Percentiles rank a stretch among this genome's conserved stretches.
Evolutionary conservation across 2,329 filamentous ascomycete genomes (phyloP).

Genomic region (Aspergillus melleus): DNA sequence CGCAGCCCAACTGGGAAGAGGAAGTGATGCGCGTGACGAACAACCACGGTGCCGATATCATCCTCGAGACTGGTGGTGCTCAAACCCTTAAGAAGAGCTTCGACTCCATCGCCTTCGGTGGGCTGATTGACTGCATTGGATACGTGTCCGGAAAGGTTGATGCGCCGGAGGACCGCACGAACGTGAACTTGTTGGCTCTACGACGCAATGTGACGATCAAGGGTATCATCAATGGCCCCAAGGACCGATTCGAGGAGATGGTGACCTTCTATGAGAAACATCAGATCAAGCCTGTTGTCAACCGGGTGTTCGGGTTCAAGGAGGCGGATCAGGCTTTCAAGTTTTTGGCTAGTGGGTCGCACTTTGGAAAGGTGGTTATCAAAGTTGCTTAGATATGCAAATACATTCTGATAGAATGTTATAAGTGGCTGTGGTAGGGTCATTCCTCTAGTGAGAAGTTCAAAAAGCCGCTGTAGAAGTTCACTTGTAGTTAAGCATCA

Average conservation of each 20-base stretch:
- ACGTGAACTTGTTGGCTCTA: conserved; percentile 60
- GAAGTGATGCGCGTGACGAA: conserved; percentile 48
- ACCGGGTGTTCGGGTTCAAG: conserved; percentile 55
- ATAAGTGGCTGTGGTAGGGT: background rate
- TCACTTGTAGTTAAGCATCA: too few relatives aligned
- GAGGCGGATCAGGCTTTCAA: conserved; percentile 55
- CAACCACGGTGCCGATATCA: conserved; percentile 51
- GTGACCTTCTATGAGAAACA: conserved; percentile 35
- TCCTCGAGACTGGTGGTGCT: conserved; percentile 54
- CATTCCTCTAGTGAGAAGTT: too few relatives aligned
- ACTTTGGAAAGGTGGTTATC: conserved; percentile 59
- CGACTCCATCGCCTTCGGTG: conserved; percentile 46
- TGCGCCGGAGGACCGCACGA: conserved; percentile 53
- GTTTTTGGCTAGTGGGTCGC: conserved; percentile 53
- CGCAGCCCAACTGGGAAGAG: conserved; percentile 45
- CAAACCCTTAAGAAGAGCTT: conserved; percentile 52
- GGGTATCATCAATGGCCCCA: conserved; percentile 64
- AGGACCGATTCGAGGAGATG: conserved; percentile 50
- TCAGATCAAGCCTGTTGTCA: conserved; percentile 47
- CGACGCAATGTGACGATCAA: conserved; percentile 55
- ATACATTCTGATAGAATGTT: background rate
- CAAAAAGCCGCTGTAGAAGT: too few relatives aligned
- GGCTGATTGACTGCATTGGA: conserved; percentile 49
- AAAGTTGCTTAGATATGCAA: conserved; percentile 32
- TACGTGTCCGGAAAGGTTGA: conserved; percentile 58